Base-by-base conservation (phyloP, 257 asterid genomes). In the Capsicum pubescens region DNA sequence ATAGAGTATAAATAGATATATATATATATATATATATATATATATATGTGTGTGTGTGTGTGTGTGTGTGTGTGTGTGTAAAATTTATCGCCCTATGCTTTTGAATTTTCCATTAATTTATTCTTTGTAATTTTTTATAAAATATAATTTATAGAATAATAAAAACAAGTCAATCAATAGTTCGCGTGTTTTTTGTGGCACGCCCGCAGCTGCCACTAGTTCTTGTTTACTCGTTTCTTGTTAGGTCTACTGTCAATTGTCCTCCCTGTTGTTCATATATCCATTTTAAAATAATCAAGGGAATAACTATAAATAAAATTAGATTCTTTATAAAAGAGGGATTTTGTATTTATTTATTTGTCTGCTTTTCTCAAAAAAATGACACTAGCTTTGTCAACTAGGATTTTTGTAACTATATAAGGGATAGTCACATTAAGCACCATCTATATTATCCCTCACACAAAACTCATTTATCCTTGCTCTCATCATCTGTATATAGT, bases 181-280 rank as follows among this genome's bases (percentile, higher is more conserved):
- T 50, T 44, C 6, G 48, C n/a, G 19, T 48, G 32, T 26, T 19
- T 48, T 48, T 48, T 48, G 44, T 50, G 19, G 60, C 60, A 19
- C 50, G 19, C 70, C 39, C 42, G 17, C 61, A 74, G 39, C 13
- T 60, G 11, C 61, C 44, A 50, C 44, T 13, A 12, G 61, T 74
- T 21, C 59, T 50, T 48, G 77, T 68, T 69, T 69, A 39, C 3
- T 68, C 7, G 52, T 7, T 36, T 39, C 54, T 70, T 0, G 82
- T 64, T 60, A 35, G 83, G 39, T 61, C 35, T 32, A 9, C 58
- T 58, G 68, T 85, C 85, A 72, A 79, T 72, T 82, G 80, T 32
- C 80, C 68, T 82, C 59, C 61, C 50, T 55, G 64, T n/a, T 50
- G 56, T 13, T 83, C 35, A 69, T 21, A 26, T 26, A 79, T 58